A percentile compares a stretch with the other conserved stretches of the same genome.
Conservation (phyloP, 352 stramenopile species). For the Hyaloperonospora arabidopsidis region DNA sequence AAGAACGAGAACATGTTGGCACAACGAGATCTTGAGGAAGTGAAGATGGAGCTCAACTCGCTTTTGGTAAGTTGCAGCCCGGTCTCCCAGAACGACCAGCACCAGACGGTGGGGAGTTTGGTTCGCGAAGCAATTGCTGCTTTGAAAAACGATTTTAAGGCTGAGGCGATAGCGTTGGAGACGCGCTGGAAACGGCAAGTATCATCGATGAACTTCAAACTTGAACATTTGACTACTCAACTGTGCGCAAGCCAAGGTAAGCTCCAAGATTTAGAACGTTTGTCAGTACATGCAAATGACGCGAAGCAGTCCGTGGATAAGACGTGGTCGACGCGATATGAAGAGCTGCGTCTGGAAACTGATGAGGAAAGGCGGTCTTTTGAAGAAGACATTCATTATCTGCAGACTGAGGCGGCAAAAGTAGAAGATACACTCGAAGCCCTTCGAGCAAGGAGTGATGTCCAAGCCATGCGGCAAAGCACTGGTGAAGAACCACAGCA, state of each 20-base stretch:
- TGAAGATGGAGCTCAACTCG: constrained; percentile 34
- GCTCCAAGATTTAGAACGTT: constrained; percentile 39
- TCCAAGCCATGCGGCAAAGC: constrained; percentile 24
- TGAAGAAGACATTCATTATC: constrained; percentile 38
- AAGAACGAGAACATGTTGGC: constrained; percentile 28
- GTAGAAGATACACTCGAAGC: constrained; percentile 36
- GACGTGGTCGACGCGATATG: constrained; percentile 36
- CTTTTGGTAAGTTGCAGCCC: constrained; percentile 14
- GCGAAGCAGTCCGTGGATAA: constrained; percentile 35
- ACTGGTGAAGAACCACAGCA: constrained; percentile 15
- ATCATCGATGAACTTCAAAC: constrained; percentile 25
- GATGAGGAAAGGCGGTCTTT: constrained; percentile 32
- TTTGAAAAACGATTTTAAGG: constrained; percentile 45
- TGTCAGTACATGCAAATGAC: constrained; percentile 38
- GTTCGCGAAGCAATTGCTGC: constrained; percentile 28
- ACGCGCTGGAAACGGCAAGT: constrained; percentile 42
- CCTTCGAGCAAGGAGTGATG: constrained; percentile 23
- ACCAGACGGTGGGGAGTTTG: constrained; percentile 17
- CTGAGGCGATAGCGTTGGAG: constrained; percentile 27
- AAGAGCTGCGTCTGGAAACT: constrained; percentile 37
- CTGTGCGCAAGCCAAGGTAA: constrained; percentile 43
- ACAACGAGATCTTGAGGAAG: constrained; percentile 33
- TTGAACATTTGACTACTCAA: constrained; percentile 39
- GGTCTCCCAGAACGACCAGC: constrained; percentile 4
- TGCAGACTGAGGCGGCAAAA: constrained; percentile 28